Percentiles rank a stretch among this genome's conserved stretches.
phyloP scores from a whole-genome alignment of 352 stramenopile genomes.

The Globisporangium iwayamae region DNA sequence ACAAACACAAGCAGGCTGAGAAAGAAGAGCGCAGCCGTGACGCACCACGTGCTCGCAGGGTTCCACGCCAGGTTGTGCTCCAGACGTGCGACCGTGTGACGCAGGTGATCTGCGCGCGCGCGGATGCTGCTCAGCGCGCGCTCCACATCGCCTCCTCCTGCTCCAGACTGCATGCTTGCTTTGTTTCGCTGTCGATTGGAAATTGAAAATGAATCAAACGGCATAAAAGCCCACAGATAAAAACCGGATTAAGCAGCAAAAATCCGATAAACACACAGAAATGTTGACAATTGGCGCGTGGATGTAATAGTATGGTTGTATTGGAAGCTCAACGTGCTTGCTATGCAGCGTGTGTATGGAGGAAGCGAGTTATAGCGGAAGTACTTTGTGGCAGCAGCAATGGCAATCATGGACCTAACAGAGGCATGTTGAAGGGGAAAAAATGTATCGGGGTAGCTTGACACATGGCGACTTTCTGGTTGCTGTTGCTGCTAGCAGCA shows the following conservation, averaged over 20 bases:
- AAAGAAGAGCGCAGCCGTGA: neutral
- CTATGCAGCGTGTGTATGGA: neutral
- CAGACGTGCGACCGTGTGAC: slow-evolving; percentile 67
- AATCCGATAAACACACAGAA: neutral
- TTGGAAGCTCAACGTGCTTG: neutral
- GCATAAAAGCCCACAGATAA: neutral
- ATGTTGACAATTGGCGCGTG: no score
- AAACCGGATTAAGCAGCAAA: neutral
- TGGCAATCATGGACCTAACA: neutral
- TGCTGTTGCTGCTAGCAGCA: neutral
- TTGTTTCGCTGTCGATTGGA: neutral
- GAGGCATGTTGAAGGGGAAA: neutral
- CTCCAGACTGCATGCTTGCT: slow-evolving; percentile 31
- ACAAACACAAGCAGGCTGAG: neutral
- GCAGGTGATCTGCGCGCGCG: slow-evolving; percentile 73
- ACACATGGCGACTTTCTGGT: neutral
- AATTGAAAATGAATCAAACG: neutral
- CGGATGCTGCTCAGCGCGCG: slow-evolving; percentile 78
- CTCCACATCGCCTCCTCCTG: slow-evolving; percentile 60
- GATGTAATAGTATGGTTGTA: neutral
- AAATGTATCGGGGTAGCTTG: slow-evolving; percentile 3
- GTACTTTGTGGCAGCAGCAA: neutral
- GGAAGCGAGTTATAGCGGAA: neutral
- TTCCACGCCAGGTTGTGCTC: slow-evolving; percentile 82
- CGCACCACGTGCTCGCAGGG: slow-evolving; percentile 71